Conservation (phyloP, 2,329 filamentous ascomycete genomes). For the Scedosporium aurantiacum region DNA sequence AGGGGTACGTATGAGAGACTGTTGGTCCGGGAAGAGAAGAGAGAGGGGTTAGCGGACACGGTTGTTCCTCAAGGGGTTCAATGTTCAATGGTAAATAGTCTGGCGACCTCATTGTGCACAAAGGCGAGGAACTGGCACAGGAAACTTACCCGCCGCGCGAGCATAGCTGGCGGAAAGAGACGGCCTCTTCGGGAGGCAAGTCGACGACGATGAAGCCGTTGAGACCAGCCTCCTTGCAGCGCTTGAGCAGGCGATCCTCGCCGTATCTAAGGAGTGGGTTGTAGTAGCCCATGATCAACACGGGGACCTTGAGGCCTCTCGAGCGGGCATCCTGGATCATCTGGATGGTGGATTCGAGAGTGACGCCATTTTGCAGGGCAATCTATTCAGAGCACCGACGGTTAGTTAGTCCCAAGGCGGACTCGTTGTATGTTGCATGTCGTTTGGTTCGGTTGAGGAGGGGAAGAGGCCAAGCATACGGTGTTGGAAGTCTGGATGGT, state of each 20-base stretch:
- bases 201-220: conserved; percentile 98
- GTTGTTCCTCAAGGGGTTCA: neutral
- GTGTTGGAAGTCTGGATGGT: conserved; percentile 96
- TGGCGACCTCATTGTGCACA: neutral
- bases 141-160: conserved; percentile 55
- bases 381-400: conserved; percentile 24
- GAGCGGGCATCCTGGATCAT: conserved; percentile 75
- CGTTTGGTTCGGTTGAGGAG: neutral
- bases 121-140: neutral
- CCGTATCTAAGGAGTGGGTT: conserved; percentile 92
- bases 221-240: conserved; percentile 73
- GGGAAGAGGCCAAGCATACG: conserved; percentile 29
- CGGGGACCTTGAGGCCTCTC: conserved; percentile 66
- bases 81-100: no score
- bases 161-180: conserved; percentile 81
- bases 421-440: neutral
- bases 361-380: conserved; percentile 82
- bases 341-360: conserved; percentile 63
- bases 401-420: conserved; percentile 6
- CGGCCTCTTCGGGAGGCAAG: conserved; percentile 87
- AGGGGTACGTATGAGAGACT: conserved; percentile 93
- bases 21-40: no score
- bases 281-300: conserved; percentile 98
- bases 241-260: conserved; percentile 75
- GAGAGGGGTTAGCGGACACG: neutral